Conservation (phyloP, 108 stramenopile genomes). For the Skeletonema marinoi region DNA sequence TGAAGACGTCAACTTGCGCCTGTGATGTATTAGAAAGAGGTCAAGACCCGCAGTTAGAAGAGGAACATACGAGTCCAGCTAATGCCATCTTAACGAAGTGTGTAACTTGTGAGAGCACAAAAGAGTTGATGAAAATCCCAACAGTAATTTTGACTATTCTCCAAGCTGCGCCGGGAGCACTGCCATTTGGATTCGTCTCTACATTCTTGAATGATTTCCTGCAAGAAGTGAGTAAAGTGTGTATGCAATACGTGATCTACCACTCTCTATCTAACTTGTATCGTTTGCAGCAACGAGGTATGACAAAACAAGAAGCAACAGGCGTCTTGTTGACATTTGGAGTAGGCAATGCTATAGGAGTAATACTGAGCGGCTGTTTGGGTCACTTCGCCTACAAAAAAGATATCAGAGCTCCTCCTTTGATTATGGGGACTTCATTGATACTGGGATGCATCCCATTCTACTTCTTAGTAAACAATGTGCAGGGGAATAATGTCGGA, state of each 20-base stretch:
- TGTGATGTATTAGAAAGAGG: constrained; percentile 5
- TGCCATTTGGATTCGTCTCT: constrained; percentile 56
- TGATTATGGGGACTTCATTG: constrained; percentile 45
- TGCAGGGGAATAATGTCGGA: constrained; percentile 18
- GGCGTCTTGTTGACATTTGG: constrained; percentile 52
- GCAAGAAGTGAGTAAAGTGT: constrained; percentile 9
- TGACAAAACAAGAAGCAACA: constrained; percentile 49
- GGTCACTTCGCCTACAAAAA: constrained; percentile 49
- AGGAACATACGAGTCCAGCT: not conserved
- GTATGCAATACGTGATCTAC: not conserved
- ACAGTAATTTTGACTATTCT: constrained; percentile 49
- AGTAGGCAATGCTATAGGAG: constrained; percentile 55
- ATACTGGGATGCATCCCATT: constrained; percentile 47
- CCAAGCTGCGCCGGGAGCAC: constrained; percentile 54
- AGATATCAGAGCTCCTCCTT: constrained; percentile 37
- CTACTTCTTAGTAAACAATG: constrained; percentile 42
- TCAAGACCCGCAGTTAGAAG: not conserved
- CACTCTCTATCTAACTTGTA: not conserved
- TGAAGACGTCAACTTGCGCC: not conserved
- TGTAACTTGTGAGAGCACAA: constrained; percentile 39
- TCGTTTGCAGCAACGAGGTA: constrained; percentile 28
- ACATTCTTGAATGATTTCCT: constrained; percentile 62
- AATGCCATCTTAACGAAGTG: not conserved
- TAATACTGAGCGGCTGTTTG: constrained; percentile 28
- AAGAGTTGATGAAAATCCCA: constrained; percentile 38